Conservation (phyloP, 805 yeast genomes). For the Diddensiella santjacobensis region DNA sequence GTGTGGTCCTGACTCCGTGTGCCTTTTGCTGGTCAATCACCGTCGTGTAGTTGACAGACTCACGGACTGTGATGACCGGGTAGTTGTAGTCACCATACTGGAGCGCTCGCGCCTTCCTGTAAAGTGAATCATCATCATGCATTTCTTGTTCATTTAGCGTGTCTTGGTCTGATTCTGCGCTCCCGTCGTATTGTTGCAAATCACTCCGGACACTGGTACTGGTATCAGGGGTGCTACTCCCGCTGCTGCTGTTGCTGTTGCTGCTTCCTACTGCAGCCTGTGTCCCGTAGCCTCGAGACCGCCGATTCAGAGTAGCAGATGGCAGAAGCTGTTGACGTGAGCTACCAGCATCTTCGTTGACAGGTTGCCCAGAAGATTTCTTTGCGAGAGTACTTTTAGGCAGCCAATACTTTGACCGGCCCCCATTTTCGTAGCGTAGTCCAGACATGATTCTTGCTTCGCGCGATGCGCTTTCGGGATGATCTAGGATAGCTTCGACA, state of each 20-base stretch:
- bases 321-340: slow-evolving; percentile 3
- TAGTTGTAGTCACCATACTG: slow-evolving; percentile 41
- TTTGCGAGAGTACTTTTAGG: slow-evolving; percentile 25
- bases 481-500: slow-evolving; percentile 59
- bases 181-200: not conserved
- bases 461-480: slow-evolving; percentile 60
- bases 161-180: not conserved
- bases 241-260: not conserved
- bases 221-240: not conserved
- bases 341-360: not conserved
- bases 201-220: not conserved
- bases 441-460: slow-evolving; percentile 78
- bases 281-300: slow-evolving; percentile 1
- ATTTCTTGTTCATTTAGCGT: slow-evolving; percentile 18
- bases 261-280: not conserved
- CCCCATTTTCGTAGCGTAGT: slow-evolving; percentile 71
- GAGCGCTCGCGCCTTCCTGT: slow-evolving; percentile 31
- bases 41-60: slow-evolving; percentile 20
- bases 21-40: slow-evolving; percentile 20
- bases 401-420: slow-evolving; percentile 82
- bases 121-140: slow-evolving; percentile 34
- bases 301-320: not conserved
- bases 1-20: slow-evolving; percentile 14
- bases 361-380: not conserved
- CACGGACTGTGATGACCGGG: slow-evolving; percentile 38